A percentile compares a stretch with the other conserved stretches of the same genome.
Conservation (phyloP, 805 yeast genomes). For the Candida suzukii region DNA sequence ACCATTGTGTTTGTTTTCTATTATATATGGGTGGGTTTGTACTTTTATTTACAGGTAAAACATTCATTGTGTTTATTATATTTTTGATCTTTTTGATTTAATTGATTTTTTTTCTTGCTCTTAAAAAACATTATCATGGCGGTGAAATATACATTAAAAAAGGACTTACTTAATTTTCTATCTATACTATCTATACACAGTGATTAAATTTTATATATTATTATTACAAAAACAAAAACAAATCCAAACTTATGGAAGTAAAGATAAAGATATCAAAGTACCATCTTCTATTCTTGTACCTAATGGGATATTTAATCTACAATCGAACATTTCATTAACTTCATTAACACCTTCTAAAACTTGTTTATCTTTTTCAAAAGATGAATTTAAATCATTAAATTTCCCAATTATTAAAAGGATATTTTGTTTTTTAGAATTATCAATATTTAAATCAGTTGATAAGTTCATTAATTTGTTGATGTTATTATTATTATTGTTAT, state of each 20-base stretch:
- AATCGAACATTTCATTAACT: slow-evolving; percentile 66
- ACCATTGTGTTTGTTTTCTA: neutral
- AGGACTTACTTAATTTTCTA: too few species aligned
- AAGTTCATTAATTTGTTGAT: too few species aligned
- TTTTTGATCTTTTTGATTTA: too few species aligned
- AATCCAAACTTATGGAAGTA: slow-evolving; percentile 7
- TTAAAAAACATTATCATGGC: too few species aligned
- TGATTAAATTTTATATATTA: neutral
- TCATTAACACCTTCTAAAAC: slow-evolving; percentile 46
- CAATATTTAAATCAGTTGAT: neutral
- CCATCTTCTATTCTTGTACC: slow-evolving; percentile 69
- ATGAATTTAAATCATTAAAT: slow-evolving; percentile 45
- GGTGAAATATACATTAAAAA: too few species aligned
- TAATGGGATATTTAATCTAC: slow-evolving; percentile 42
- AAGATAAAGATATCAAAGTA: slow-evolving; percentile 49
- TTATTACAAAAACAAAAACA: neutral
- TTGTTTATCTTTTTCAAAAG: slow-evolving; percentile 46
- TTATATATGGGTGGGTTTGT: too few species aligned
- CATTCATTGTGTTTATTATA: too few species aligned
- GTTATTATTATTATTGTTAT: slow-evolving; percentile 19
- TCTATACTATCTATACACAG: too few species aligned
- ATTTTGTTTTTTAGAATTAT: slow-evolving; percentile 12
- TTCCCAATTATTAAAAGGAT: slow-evolving; percentile 57
- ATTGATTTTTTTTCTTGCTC: too few species aligned
- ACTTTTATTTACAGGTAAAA: too few species aligned